Conservation (phyloP, 2,329 filamentous ascomycete genomes). For the Penicillium sp. region DNA sequence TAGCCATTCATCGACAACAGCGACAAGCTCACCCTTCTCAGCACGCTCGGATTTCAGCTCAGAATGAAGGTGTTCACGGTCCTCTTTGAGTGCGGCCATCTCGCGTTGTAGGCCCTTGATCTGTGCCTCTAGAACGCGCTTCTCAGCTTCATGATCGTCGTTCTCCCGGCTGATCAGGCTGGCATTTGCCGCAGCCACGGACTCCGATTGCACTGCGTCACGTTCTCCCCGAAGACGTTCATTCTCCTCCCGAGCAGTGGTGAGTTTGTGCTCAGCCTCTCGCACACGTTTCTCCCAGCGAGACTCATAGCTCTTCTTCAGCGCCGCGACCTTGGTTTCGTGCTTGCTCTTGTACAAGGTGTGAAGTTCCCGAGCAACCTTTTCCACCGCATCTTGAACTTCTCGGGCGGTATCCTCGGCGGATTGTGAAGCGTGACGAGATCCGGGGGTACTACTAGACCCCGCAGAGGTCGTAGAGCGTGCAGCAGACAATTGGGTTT, state of each 20-base stretch:
- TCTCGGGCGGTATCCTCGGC: conserved; percentile 56
- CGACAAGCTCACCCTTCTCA: conserved; percentile 50
- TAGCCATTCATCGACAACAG: conserved; percentile 48
- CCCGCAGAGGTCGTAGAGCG: conserved; percentile 31
- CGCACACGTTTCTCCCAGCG: conserved; percentile 85
- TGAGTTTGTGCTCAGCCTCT: conserved; percentile 70
- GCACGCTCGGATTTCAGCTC: conserved; percentile 55
- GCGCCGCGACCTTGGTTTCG: conserved; percentile 87
- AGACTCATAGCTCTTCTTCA: conserved; percentile 77
- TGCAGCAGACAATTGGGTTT: conserved; percentile 46
- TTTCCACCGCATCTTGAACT: conserved; percentile 81
- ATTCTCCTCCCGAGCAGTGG: conserved; percentile 68
- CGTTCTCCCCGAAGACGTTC: conserved; percentile 66
- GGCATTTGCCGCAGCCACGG: conserved; percentile 46
- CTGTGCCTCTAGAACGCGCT: conserved; percentile 68
- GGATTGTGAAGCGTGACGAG: conserved; percentile 38
- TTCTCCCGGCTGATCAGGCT: conserved; percentile 46
- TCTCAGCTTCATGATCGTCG: conserved; percentile 64
- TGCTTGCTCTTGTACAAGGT: conserved; percentile 95
- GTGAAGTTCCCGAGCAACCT: conserved; percentile 91
- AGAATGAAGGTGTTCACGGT: conserved; percentile 63
- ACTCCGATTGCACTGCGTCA: conserved; percentile 63
- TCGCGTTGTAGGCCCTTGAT: conserved; percentile 73
- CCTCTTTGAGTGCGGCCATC: conserved; percentile 64
- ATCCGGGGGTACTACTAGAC: conserved; percentile 32